Evolutionary conservation across 768 basidiomycete genomes (phyloP).

Genomic region (Tulasnella sp.): DNA sequence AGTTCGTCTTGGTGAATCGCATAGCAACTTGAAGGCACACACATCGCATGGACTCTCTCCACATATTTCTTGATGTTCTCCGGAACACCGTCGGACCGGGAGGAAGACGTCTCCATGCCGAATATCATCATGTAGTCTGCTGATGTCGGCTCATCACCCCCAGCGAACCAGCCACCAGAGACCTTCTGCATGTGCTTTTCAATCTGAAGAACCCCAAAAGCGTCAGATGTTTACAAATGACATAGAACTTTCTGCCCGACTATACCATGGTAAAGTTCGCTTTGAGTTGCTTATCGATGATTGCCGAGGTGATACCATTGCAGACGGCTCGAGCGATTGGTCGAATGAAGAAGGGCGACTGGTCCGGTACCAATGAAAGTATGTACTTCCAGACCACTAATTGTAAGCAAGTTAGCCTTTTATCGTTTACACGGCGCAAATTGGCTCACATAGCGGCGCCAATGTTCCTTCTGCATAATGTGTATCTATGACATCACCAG

Average conservation of each 20-base stretch:
- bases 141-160: slow-evolving; percentile 32
- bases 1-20: too few relatives aligned
- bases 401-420: background rate
- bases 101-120: slow-evolving; percentile 25
- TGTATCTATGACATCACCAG: slow-evolving; percentile 11
- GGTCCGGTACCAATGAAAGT: slow-evolving; percentile 15
- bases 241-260: slow-evolving; percentile 5
- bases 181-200: slow-evolving; percentile 30
- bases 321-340: slow-evolving; percentile 16
- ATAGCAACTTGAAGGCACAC: slow-evolving; percentile 22
- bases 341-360: slow-evolving; percentile 19
- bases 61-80: slow-evolving; percentile 29
- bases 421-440: background rate
- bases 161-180: slow-evolving; percentile 29
- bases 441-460: slow-evolving; percentile 18
- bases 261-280: slow-evolving; percentile 25
- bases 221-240: background rate
- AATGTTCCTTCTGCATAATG: slow-evolving; percentile 24
- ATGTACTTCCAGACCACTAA: slow-evolving; percentile 20
- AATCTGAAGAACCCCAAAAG: slow-evolving; percentile 26
- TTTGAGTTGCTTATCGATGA: slow-evolving; percentile 26
- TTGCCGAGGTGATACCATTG: slow-evolving; percentile 7
- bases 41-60: slow-evolving; percentile 31
- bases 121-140: slow-evolving; percentile 41
- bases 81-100: background rate